These are phyloP conservation scores for Ophiostoma australiae DNA, from an alignment of 2,329 filamentous ascomycete genomes.

Conservation along the genomic window DNA sequence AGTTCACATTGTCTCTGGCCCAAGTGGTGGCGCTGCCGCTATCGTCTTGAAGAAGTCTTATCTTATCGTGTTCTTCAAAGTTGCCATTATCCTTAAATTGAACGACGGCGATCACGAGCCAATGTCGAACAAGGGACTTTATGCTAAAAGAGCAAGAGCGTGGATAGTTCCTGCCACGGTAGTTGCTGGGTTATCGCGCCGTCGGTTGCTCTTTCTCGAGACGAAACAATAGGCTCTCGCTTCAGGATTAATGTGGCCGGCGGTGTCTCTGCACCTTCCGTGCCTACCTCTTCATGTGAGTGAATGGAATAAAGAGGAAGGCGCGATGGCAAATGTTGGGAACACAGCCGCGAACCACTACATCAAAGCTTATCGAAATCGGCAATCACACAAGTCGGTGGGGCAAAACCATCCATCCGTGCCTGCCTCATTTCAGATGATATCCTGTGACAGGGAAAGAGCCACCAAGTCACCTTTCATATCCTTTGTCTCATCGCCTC, in stretches of 20 bases:
- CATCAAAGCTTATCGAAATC: neutral
- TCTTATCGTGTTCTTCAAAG: neutral
- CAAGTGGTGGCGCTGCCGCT: neutral
- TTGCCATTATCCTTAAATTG: neutral
- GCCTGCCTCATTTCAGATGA: conserved; percentile 18
- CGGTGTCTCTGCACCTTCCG: neutral
- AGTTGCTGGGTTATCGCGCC: neutral
- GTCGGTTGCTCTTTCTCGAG: neutral
- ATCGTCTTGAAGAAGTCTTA: neutral
- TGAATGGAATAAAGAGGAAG: neutral
- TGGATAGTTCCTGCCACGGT: neutral
- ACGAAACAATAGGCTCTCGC: neutral
- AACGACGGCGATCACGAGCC: conserved; percentile 1
- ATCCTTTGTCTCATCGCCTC: neutral
- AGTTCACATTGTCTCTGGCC: conserved; percentile 26
- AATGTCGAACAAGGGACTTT: neutral
- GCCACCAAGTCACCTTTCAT: neutral
- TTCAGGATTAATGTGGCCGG: neutral
- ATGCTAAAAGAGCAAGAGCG: neutral
- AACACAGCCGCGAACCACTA: neutral
- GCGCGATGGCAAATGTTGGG: neutral
- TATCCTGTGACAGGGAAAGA: conserved; percentile 6
- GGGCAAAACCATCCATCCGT: conserved; percentile 13
- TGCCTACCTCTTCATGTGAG: neutral
- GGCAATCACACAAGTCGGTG: conserved; percentile 13